These are phyloP conservation scores for Lasiosphaeria hispida DNA, from an alignment of 495 filamentous ascomycete genomes.

Conservation along the genomic window DNA sequence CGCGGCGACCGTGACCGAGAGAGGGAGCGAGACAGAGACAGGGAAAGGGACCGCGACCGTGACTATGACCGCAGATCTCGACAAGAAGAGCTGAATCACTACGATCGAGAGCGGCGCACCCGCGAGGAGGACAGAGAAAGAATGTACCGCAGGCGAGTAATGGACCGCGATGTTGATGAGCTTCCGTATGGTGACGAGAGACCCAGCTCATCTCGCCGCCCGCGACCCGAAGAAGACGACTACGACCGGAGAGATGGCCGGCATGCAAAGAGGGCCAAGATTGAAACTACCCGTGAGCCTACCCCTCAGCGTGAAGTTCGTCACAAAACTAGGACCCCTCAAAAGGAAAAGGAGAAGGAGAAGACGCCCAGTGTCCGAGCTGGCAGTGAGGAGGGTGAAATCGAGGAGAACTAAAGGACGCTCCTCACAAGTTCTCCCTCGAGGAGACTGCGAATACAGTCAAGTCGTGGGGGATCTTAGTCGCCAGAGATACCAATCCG, in stretches of 20 bases:
- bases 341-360: conserved; percentile 59
- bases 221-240: conserved; percentile 74
- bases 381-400: conserved; percentile 97
- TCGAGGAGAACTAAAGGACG: conserved; percentile 74
- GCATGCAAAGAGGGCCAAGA: conserved; percentile 53
- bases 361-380: conserved; percentile 66
- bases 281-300: conserved; percentile 60
- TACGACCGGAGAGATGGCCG: conserved; percentile 33
- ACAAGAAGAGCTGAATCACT: conserved; percentile 52
- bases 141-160: conserved; percentile 76
- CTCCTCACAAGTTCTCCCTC: no score
- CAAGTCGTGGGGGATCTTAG: no score
- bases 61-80: conserved; percentile 41
- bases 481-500: no score
- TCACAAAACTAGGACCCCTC: conserved; percentile 53
- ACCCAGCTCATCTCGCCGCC: conserved; percentile 58
- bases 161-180: conserved; percentile 73
- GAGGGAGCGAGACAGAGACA: conserved; percentile 31
- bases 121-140: conserved; percentile 84
- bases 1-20: conserved; percentile 40
- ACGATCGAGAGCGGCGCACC: conserved; percentile 70
- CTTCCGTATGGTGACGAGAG: conserved; percentile 84
- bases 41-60: conserved; percentile 28
- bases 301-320: conserved; percentile 54
- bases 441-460: no score